Conservation (phyloP, 2,329 filamentous ascomycete genomes). For the Coniochaeta sp. region DNA sequence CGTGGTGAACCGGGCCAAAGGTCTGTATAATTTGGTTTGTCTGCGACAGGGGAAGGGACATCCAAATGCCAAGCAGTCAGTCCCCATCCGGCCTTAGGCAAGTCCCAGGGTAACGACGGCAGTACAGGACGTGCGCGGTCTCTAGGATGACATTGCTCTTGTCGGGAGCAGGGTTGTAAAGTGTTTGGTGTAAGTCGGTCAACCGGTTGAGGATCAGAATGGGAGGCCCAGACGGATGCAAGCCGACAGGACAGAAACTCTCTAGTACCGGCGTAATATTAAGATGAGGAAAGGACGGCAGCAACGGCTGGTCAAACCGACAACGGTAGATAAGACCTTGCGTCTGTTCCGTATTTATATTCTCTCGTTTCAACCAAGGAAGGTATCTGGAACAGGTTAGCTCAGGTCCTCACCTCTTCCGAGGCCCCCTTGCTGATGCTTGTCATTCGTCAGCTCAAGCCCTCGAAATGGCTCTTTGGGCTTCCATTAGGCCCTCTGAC, state of each 20-base stretch:
- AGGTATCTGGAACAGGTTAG: background rate
- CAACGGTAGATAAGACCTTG: background rate
- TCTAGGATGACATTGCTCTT: background rate
- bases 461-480: background rate
- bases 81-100: background rate
- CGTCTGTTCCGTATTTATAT: constrained; percentile 1
- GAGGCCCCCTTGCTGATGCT: background rate
- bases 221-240: background rate
- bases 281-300: background rate
- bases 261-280: background rate
- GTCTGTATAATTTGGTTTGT: background rate
- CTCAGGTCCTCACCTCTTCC: background rate
- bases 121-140: background rate
- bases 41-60: background rate
- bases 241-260: background rate
- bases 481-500: background rate
- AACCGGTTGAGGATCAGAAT: background rate
- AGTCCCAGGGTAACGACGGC: background rate
- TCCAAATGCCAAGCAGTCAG: background rate
- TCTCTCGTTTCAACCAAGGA: background rate
- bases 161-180: background rate
- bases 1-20: background rate
- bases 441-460: background rate
- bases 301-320: background rate
- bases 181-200: background rate